These are phyloP conservation scores for Cladophialophora carrionii DNA, from an alignment of 2,329 filamentous ascomycete species.

Conservation along the genomic window DNA sequence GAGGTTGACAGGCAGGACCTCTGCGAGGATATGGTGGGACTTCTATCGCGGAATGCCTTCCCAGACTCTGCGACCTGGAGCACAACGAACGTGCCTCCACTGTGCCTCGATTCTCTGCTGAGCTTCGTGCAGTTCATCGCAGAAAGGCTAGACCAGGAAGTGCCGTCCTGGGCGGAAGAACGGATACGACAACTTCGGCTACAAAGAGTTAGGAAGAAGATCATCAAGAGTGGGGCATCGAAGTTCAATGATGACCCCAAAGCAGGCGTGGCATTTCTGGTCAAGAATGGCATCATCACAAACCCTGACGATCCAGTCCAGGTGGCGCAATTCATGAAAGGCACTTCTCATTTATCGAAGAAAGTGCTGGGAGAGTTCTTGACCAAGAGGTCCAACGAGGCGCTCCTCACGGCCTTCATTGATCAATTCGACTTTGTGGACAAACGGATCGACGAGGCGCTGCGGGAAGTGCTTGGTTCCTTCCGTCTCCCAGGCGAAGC, in stretches of 20 bases:
- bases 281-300: slow-evolving; percentile 81
- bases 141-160: slow-evolving; percentile 73
- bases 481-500: slow-evolving; percentile 95
- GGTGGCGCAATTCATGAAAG: slow-evolving; percentile 84
- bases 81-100: slow-evolving; percentile 92
- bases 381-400: slow-evolving; percentile 85
- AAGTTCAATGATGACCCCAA: slow-evolving; percentile 98
- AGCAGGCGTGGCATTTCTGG: slow-evolving; percentile 80
- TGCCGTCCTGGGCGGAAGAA: slow-evolving; percentile 66
- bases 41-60: slow-evolving; percentile 90
- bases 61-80: slow-evolving; percentile 99
- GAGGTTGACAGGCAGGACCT: slow-evolving; percentile 88
- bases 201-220: slow-evolving; percentile 77
- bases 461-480: slow-evolving; percentile 82
- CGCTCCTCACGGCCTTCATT: slow-evolving; percentile 81
- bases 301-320: slow-evolving; percentile 72
- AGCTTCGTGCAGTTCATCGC: slow-evolving; percentile 91
- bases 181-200: slow-evolving; percentile 67
- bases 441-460: slow-evolving; percentile 85
- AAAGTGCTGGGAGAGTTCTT: slow-evolving; percentile 88
- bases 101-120: slow-evolving; percentile 89
- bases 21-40: slow-evolving; percentile 91
- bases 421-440: slow-evolving; percentile 83
- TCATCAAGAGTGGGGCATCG: slow-evolving; percentile 81
- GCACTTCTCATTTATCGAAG: slow-evolving; percentile 86